Conservation (phyloP, 108 stramenopile species). For the Pseudonitzschia delicatissima region DNA sequence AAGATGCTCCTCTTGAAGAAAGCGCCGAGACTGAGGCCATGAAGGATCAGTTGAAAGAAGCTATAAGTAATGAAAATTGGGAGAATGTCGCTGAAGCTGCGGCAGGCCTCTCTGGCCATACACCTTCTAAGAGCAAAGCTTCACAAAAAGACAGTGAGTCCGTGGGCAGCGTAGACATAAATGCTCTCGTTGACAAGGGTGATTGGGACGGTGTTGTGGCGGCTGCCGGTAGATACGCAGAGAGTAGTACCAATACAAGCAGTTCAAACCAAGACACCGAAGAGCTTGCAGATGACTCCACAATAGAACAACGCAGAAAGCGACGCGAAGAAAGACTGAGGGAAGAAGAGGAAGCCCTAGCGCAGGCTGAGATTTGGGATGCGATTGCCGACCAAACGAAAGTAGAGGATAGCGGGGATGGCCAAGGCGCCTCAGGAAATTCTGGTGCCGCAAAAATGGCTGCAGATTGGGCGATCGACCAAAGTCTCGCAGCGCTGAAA, state of each 20-base stretch:
- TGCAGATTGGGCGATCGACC: conserved; percentile 85
- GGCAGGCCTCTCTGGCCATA: conserved; percentile 24
- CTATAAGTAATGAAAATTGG: conserved; percentile 77
- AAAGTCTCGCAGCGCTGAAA: conserved; percentile 54
- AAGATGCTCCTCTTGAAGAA: neutral
- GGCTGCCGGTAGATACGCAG: conserved; percentile 48
- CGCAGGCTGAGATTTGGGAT: conserved; percentile 80
- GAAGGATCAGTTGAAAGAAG: conserved; percentile 24
- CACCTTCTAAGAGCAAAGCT: conserved; percentile 2
- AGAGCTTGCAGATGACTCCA: conserved; percentile 7
- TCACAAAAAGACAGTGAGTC: conserved; percentile 34
- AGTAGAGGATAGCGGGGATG: conserved; percentile 43
- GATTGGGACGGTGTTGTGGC: conserved; percentile 79
- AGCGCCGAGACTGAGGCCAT: conserved; percentile 42
- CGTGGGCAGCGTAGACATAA: conserved; percentile 42
- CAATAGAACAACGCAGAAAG: conserved; percentile 6
- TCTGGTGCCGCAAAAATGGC: conserved; percentile 63
- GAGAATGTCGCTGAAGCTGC: conserved; percentile 73
- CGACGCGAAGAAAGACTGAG: conserved; percentile 34
- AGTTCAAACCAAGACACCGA: neutral
- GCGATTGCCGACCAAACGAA: conserved; percentile 83
- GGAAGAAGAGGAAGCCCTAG: conserved; percentile 82
- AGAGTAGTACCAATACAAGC: conserved; percentile 7
- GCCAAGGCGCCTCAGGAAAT: conserved; percentile 24
- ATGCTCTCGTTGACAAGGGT: conserved; percentile 66